Conservation (phyloP, 2,329 filamentous ascomycete species). For the Daldinia eschscholtzii region DNA sequence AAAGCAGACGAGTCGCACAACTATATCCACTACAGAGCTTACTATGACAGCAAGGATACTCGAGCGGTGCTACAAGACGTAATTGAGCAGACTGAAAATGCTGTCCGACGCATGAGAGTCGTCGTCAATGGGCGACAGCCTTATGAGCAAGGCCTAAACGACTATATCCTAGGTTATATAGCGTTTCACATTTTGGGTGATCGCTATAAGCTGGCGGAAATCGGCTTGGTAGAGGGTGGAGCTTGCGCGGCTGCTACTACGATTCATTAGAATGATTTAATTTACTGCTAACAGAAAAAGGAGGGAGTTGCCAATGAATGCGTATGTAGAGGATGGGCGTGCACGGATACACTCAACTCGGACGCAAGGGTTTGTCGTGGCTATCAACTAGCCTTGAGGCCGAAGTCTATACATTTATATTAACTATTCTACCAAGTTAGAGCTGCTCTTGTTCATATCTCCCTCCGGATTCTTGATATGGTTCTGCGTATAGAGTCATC, state of each 20-base stretch:
- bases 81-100: conserved; percentile 35
- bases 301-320: no score
- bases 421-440: no score
- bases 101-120: conserved; percentile 38
- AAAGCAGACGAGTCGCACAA: conserved; percentile 46
- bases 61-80: conserved; percentile 36
- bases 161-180: conserved; percentile 49
- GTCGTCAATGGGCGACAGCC: conserved; percentile 41
- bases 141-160: conserved; percentile 44
- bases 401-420: no score
- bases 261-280: no score
- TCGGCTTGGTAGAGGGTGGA: conserved; percentile 34
- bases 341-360: no score
- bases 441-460: no score
- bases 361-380: not conserved
- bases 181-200: conserved; percentile 37
- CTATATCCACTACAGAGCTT: conserved; percentile 47
- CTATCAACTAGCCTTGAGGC: not conserved
- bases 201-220: conserved; percentile 41
- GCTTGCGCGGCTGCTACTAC: not conserved
- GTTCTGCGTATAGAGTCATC: no score
- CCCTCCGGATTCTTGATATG: no score
- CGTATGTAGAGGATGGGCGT: no score
- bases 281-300: not conserved
- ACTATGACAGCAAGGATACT: conserved; percentile 38